Evolutionary conservation across 2,329 filamentous ascomycete species (phyloP).

Genomic region (Epichloe scottii): DNA sequence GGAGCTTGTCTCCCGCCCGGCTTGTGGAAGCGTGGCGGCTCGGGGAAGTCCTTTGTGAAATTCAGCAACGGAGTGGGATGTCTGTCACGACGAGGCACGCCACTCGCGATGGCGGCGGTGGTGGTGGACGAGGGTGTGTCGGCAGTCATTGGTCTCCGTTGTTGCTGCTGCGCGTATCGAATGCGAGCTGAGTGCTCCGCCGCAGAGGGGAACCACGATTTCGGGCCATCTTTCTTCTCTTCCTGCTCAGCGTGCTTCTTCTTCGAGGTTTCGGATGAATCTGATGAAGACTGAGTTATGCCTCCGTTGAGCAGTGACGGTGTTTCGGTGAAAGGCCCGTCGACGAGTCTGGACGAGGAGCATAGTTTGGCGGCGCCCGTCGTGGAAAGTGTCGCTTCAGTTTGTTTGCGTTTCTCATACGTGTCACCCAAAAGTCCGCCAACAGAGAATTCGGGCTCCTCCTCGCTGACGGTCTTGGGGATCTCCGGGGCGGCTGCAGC

Average conservation of each 20-base stretch:
- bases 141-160: constrained; percentile 14
- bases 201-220: constrained; percentile 25
- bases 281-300: constrained; percentile 11
- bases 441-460: constrained; percentile 33
- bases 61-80: constrained; percentile 52
- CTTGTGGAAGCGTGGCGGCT: constrained; percentile 43
- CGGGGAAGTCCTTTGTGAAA: constrained; percentile 46
- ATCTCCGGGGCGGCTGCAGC: neutral
- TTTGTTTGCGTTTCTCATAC: constrained; percentile 35
- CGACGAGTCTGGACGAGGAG: constrained; percentile 12
- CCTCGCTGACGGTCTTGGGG: neutral
- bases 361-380: constrained; percentile 23
- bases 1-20: constrained; percentile 28
- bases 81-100: constrained; percentile 14
- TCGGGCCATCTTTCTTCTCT: constrained; percentile 11
- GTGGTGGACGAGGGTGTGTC: constrained; percentile 8
- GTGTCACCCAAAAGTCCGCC: constrained; percentile 38
- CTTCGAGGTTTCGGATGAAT: constrained; percentile 3
- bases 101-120: neutral
- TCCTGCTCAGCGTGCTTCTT: constrained; percentile 11
- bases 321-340: constrained; percentile 39
- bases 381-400: constrained; percentile 14
- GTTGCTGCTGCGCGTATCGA: constrained; percentile 12
- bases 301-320: constrained; percentile 41
- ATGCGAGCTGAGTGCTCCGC: constrained; percentile 24